Base-by-base conservation (phyloP, 192 early-diverging fungal species). In the Mortierella antarctica region DNA sequence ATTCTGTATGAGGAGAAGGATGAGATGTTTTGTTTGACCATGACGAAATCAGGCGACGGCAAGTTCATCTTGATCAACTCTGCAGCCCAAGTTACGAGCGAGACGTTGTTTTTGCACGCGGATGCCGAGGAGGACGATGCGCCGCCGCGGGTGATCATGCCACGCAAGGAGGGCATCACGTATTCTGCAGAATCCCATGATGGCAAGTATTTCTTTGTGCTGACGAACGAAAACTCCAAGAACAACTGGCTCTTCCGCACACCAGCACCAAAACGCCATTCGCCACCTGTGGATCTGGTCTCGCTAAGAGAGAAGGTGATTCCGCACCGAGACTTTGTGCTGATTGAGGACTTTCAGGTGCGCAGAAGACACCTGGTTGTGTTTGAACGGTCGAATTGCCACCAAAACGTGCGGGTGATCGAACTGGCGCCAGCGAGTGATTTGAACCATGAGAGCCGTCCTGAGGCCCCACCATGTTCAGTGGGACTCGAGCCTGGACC, bases 241-340 rank as follows among this genome's bases (percentile, higher is more conserved):
- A 90, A 90, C 79, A 90, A 90, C 57, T 90, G 86, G 85, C 71
- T 90, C 17, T 90, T 79, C 73, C 77, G 89, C 21, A 86, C 82
- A 14, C 86, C 88, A 4, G 71, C 82, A n/a, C 77, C 86, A 7
- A 73, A 61, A 45, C 53, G 57, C 8, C 45, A 67, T n/a, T 42
- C 48, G 18, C 62, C 72, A 1, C 12, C 68, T 7, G n/a, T 55
- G 54, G 68, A 49, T 50, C 58, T 50, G 8, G 55, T 83, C 4
- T 71, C 62, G 23, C 15, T 69, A 11, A 71, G 86, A 49, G 88
- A 91, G 64, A 87, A 82, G 9, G 87, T 91, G n/a, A 85, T 91
- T 31, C 83, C 87, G 13, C 84, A 85, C 59, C 67, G 89, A 13
- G 87, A 88, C 56, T 91, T 90, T 73, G 87, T 90, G 6, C 58